Conservation (phyloP, 371 early-diverging fungal species). For the Sporodiniella umbellata region DNA sequence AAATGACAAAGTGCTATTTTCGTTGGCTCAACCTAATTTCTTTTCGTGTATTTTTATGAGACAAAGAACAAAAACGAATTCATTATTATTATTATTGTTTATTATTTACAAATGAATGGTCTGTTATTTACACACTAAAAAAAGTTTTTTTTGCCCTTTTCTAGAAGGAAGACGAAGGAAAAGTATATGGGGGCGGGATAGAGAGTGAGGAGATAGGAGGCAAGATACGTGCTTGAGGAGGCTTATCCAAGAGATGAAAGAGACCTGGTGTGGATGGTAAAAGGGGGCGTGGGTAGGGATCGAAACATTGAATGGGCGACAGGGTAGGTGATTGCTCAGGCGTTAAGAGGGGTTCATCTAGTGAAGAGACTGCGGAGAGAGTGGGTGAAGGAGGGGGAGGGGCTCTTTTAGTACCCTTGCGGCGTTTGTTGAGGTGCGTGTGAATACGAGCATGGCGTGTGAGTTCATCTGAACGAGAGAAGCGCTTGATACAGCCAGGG, state of each 20-base stretch:
- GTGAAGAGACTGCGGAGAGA: conserved; percentile 29
- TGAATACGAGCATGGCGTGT: conserved; percentile 82
- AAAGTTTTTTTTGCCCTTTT: no score
- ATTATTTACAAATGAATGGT: no score
- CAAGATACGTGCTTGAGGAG: conserved; percentile 47
- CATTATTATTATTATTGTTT: no score
- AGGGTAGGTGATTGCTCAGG: conserved; percentile 41
- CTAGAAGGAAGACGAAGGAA: no score
- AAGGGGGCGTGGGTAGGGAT: not conserved
- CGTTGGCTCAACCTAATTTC: no score
- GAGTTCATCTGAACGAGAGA: conserved; percentile 89
- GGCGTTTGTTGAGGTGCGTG: conserved; percentile 43
- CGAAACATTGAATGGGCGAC: conserved; percentile 13
- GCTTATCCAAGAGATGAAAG: conserved; percentile 38
- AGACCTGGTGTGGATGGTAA: conserved; percentile 11
- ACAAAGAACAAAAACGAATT: no score
- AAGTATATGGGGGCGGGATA: no score
- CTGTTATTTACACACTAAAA: no score
- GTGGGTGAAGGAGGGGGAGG: conserved; percentile 35
- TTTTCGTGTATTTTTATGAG: no score
- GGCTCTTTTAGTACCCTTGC: conserved; percentile 25
- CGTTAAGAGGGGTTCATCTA: conserved; percentile 34
- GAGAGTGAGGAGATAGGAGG: conserved; percentile 40
- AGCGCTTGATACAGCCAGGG: conserved; percentile 80
- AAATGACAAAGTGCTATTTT: no score